These are phyloP conservation scores for Lycium barbarum DNA, from an alignment of 257 asterid species.

Conservation along the genomic window DNA sequence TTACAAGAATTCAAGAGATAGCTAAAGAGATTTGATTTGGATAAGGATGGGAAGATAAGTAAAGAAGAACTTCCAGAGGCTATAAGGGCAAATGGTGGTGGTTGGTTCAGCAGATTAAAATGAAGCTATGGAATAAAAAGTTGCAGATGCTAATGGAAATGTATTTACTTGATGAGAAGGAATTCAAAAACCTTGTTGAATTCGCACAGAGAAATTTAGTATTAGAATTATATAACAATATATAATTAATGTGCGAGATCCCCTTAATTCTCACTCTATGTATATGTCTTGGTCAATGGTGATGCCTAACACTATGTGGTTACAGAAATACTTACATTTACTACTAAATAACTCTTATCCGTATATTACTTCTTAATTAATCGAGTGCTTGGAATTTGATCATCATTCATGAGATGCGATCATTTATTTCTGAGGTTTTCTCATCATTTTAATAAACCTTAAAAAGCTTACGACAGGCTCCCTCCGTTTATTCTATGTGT, in stretches of 20 bases:
- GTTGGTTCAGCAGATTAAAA: slow-evolving; percentile 38
- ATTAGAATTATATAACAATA: slow-evolving; percentile 9
- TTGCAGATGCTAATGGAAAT: slow-evolving; percentile 36
- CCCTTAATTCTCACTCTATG: not conserved
- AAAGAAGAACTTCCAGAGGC: slow-evolving; percentile 43
- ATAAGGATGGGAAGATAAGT: slow-evolving; percentile 43
- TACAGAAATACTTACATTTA: not conserved
- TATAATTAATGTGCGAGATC: too few relatives aligned
- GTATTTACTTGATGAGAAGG: slow-evolving; percentile 44
- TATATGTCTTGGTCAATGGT: not conserved
- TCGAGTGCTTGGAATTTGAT: too few relatives aligned
- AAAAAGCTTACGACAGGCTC: too few relatives aligned
- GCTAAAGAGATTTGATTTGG: slow-evolving; percentile 39
- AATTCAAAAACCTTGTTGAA: slow-evolving; percentile 41
- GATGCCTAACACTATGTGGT: not conserved
- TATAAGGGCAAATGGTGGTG: slow-evolving; percentile 38
- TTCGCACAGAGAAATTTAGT: slow-evolving; percentile 45
- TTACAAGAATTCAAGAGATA: slow-evolving; percentile 44
- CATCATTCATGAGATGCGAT: too few relatives aligned
- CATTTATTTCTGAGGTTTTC: too few relatives aligned
- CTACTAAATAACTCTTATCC: too few relatives aligned
- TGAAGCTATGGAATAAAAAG: slow-evolving; percentile 37
- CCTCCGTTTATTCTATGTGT: too few relatives aligned
- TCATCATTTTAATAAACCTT: too few relatives aligned
- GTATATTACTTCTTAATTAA: too few relatives aligned